Evolutionary conservation across 345 rosid species (phyloP).

Genomic region (Eutrema heterophyllum): DNA sequence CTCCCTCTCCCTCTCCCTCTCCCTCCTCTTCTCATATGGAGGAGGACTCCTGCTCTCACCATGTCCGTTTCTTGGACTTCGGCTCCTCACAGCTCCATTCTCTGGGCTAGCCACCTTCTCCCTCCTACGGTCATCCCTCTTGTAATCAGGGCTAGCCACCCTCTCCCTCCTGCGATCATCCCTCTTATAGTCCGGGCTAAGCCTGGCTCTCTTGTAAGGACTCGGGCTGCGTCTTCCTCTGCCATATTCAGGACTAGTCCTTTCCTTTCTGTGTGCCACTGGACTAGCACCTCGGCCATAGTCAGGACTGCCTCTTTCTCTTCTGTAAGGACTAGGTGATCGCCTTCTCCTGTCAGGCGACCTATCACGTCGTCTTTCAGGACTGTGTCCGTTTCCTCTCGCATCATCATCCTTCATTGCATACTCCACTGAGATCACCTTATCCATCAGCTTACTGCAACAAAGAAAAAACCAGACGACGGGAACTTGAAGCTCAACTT

Average conservation of each 20-base stretch:
- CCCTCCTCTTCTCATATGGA: constrained; percentile 41
- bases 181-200: constrained; percentile 56
- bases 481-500: not conserved
- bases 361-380: constrained; percentile 69
- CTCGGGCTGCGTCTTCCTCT: constrained; percentile 56
- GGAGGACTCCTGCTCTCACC: constrained; percentile 45
- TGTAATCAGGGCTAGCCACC: constrained; percentile 21
- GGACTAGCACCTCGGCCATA: constrained; percentile 82
- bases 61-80: constrained; percentile 36
- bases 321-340: constrained; percentile 77
- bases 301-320: constrained; percentile 91
- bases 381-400: constrained; percentile 55
- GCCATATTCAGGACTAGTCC: constrained; percentile 84
- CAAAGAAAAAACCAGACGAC: not conserved
- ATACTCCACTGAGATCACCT: constrained; percentile 90
- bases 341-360: constrained; percentile 76
- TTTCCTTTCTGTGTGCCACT: constrained; percentile 47
- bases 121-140: not conserved
- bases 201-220: constrained; percentile 52
- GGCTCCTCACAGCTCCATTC: constrained; percentile 43
- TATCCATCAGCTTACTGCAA: constrained; percentile 83
- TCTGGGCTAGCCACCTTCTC: constrained; percentile 27
- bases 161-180: constrained; percentile 47
- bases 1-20: constrained; percentile 40
- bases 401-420: constrained; percentile 91